Conservation (phyloP, 768 basidiomycete species). For the Cystobasidiopsis lactophilus region DNA sequence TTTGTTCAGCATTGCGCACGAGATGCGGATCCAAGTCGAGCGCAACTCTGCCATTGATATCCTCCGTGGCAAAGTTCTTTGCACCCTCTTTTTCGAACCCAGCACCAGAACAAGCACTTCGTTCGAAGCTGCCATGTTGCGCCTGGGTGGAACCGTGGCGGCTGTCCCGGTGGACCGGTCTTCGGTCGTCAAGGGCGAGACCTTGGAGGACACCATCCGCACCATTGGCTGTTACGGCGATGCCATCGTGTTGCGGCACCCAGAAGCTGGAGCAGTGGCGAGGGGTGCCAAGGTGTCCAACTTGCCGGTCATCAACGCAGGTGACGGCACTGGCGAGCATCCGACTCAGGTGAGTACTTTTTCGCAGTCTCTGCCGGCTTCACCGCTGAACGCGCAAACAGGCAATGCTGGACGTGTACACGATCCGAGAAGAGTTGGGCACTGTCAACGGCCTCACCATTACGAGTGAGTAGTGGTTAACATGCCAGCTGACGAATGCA, state of each 20-base stretch:
- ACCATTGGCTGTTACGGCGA: constrained; percentile 90
- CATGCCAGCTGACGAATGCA: no score
- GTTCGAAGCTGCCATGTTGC: constrained; percentile 97
- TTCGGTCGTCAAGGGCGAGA: constrained; percentile 84
- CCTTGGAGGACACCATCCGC: constrained; percentile 72
- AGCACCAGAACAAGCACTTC: constrained; percentile 88
- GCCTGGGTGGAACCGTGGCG: constrained; percentile 90
- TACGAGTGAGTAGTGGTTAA: constrained; percentile 20
- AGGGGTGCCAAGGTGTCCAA: constrained; percentile 88
- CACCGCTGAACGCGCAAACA: constrained; percentile 20
- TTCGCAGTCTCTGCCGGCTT: constrained; percentile 1
- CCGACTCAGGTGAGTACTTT: constrained; percentile 52
- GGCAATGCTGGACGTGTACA: constrained; percentile 51
- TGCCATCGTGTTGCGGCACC: constrained; percentile 82
- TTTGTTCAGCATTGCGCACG: constrained; percentile 80
- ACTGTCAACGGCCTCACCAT: constrained; percentile 91
- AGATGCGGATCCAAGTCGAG: constrained; percentile 92
- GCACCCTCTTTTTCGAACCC: constrained; percentile 85
- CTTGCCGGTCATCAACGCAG: constrained; percentile 87
- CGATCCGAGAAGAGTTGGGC: constrained; percentile 60
- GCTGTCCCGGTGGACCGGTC: constrained; percentile 56
- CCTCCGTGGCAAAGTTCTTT: constrained; percentile 71
- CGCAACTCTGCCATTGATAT: constrained; percentile 69
- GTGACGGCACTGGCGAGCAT: constrained; percentile 92
- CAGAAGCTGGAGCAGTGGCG: constrained; percentile 81